Evolutionary conservation across 129 eudicot genomes (phyloP), one percentile per base, ranked within the genome.

Genomic region (Pseudognaphalium luteoalbum): DNA sequence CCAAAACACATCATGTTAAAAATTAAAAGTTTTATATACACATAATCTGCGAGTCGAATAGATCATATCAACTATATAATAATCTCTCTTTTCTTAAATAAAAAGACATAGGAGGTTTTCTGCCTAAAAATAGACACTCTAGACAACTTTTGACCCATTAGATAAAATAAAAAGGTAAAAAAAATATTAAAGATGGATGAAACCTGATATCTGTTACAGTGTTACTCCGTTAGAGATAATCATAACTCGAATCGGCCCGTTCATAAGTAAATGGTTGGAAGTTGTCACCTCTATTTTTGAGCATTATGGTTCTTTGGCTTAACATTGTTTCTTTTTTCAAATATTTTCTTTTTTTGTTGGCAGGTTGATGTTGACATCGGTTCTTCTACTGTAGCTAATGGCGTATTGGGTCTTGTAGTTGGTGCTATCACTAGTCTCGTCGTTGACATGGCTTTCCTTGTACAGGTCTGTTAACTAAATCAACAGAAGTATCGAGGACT

Each of bases 401-500:
- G 98, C 30, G 98, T 94, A 66, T 80, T 94, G 86, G 98, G 98
- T 60, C 97, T 94, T 80, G 98, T 94, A n/a, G 72, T 91, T 80
- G 98, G 98, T 57, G 98, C 87, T 14, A 87, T 94, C 70, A 94
- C 98, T 47, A 83, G 96, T 56, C 90, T 94, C 39, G 98, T 94
- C 29, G 98, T 94, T 72, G 98, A 94, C 83, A 94, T 94, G 98
- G 97, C 98, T 83, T 94, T 94, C 84, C 96, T 94, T 72, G 80
- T 94, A 61, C 98, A 94, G 98, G 98, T 94, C 70, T 82, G 78
- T 22, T 63, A 21, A 5, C 59, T 42, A 25, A 58, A 0, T 14
- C n/a, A 15, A 10, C 19, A 10, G 6, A 7, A n/a, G 62, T 21
- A 57, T n/a, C 4, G 4, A 2, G 28, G 37, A 32, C 37, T 63